Evolutionary conservation across 441 rosid genomes (phyloP), one percentile per base, ranked within the genome.

Genomic region (Raphanus hybrid): DNA sequence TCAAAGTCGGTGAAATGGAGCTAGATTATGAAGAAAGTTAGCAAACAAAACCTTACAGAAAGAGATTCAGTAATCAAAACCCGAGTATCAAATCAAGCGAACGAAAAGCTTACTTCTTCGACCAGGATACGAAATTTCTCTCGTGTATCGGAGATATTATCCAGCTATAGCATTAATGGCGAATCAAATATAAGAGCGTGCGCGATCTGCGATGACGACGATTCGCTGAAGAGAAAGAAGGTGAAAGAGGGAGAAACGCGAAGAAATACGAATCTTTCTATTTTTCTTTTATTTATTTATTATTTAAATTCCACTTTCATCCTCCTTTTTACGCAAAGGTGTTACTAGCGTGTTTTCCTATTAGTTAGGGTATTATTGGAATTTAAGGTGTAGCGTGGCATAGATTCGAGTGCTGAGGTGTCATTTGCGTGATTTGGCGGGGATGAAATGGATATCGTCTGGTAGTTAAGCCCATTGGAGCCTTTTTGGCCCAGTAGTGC

Each of bases 401-500:
- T n/a, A 43, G 16, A 18, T 66, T 14, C 64, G 2, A 71, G 35
- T 67, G 77, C 73, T 77, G 76, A 77, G 62, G 71, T 77, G 80
- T 71, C 71, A n/a, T n/a, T n/a, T n/a, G n/a, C n/a, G n/a, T n/a
- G n/a, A 63, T 23, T 58, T 29, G 34, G 34, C 34, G 34, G 34
- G 34, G 5, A 20, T 20, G 4, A 29, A 29, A 29, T 29, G 34
- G 34, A 29, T 29, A 29, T 11, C 14, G 52, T 43, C 14, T 43
- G 52, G 1, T 11, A 43, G 52, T n/a, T 57, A 1, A 27, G 67
- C 63, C 77, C 74, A 73, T 74, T 75, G 78, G 78, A 6, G 39
- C 78, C 60, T 27, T 8, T 43, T n/a, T 1, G 23, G 76, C 48
- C 74, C n/a, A 60, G 15, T 3, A 16, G 12, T 27, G 93, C 96